These are phyloP conservation scores for Didymella pomorum DNA, from an alignment of 2,329 filamentous ascomycete genomes.

Conservation along the genomic window DNA sequence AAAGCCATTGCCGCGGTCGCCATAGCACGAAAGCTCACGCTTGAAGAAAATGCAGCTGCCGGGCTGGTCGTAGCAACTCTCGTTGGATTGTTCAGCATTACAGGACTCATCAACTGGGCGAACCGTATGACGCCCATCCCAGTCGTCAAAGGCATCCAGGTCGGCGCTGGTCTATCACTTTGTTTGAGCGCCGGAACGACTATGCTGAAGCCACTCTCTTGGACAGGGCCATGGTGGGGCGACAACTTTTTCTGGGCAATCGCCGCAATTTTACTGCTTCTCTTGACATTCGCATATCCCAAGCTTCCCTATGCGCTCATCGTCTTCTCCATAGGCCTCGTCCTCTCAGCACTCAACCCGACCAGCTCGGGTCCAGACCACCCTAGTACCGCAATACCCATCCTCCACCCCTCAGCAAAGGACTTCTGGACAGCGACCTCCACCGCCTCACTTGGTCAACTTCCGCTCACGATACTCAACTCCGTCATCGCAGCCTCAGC, in stretches of 20 bases:
- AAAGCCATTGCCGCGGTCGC: constrained; percentile 91
- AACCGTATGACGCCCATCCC: constrained; percentile 80
- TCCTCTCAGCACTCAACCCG: constrained; percentile 64
- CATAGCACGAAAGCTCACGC: constrained; percentile 72
- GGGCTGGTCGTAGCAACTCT: constrained; percentile 79
- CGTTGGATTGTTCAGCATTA: constrained; percentile 79
- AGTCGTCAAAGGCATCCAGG: constrained; percentile 92
- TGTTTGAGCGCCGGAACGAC: constrained; percentile 75
- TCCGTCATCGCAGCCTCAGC: constrained; percentile 88
- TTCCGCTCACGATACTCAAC: constrained; percentile 91
- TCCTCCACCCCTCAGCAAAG: constrained; percentile 54
- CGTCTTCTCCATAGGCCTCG: constrained; percentile 72
- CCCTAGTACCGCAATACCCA: constrained; percentile 63
- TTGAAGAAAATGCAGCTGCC: constrained; percentile 78
- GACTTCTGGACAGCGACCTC: constrained; percentile 64
- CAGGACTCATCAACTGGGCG: constrained; percentile 78
- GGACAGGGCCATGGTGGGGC: constrained; percentile 69
- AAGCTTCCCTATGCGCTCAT: constrained; percentile 80
- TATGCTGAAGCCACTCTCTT: constrained; percentile 73
- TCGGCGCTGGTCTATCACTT: constrained; percentile 86
- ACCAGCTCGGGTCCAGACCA: constrained; percentile 10
- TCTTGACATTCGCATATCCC: constrained; percentile 70
- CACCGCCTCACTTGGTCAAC: constrained; percentile 79
- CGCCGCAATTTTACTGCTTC: constrained; percentile 74
- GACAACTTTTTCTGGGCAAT: constrained; percentile 84